Conservation (phyloP, 192 early-diverging fungal species). For the Rhizophagus clarus region DNA sequence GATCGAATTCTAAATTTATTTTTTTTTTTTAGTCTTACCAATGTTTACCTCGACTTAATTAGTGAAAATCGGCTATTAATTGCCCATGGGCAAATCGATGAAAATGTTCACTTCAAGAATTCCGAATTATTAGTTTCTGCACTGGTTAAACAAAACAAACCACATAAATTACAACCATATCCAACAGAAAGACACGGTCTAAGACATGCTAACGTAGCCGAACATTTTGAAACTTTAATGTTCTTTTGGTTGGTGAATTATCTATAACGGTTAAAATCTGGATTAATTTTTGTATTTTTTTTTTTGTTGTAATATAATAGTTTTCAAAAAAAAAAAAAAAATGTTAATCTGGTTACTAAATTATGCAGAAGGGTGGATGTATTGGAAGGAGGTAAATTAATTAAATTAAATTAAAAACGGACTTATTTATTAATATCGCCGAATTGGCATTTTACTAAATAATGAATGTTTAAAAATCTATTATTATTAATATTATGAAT, state of each 20-base stretch:
- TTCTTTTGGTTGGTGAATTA: slow-evolving; percentile 61
- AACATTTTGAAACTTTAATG: slow-evolving; percentile 80
- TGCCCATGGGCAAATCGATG: slow-evolving; percentile 75
- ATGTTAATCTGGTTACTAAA: too few relatives aligned
- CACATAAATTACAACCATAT: slow-evolving; percentile 67
- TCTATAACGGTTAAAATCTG: slow-evolving; percentile 36
- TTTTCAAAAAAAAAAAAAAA: too few relatives aligned
- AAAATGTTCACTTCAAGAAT: slow-evolving; percentile 77
- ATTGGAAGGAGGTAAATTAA: background rate
- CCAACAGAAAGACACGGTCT: slow-evolving; percentile 77
- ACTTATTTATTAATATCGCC: too few relatives aligned
- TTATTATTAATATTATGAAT: too few relatives aligned
- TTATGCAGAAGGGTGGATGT: too few relatives aligned
- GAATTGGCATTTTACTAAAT: too few relatives aligned
- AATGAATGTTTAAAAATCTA: too few relatives aligned
- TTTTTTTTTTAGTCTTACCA: background rate
- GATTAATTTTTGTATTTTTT: too few relatives aligned
- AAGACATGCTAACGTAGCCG: slow-evolving; percentile 62
- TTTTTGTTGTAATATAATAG: too few relatives aligned
- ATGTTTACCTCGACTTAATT: background rate
- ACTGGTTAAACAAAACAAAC: slow-evolving; percentile 56
- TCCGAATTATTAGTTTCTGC: slow-evolving; percentile 56
- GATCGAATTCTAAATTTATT: background rate
- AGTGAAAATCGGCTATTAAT: slow-evolving; percentile 64
- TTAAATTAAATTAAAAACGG: too few relatives aligned